Conservation (phyloP, 1,284 basidiomycete genomes). For the Cerioporus squamosus region DNA sequence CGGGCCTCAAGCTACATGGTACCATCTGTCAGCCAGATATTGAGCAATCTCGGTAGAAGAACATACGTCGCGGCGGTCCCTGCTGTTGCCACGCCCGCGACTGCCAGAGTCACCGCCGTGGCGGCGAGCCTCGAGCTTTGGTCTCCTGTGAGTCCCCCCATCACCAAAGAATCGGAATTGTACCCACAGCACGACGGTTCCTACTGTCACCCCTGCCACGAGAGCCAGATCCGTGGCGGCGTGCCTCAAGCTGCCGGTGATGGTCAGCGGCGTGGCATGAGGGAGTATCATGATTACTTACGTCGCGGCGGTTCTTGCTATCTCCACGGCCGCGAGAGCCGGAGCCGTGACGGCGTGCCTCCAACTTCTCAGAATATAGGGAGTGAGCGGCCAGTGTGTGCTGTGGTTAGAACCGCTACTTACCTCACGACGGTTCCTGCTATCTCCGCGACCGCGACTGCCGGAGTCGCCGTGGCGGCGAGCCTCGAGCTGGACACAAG, state of each 20-base stretch:
- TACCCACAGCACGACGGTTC: too few relatives aligned
- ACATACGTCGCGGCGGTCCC: slow-evolving; percentile 4
- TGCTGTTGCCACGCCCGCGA: slow-evolving; percentile 18
- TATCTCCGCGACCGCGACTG: slow-evolving; percentile 14
- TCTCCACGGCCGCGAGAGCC: slow-evolving; percentile 13
- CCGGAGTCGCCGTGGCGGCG: slow-evolving; percentile 22
- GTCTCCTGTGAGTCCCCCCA: too few relatives aligned
- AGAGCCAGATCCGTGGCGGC: too few relatives aligned
- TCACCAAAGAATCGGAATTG: neutral
- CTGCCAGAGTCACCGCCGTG: slow-evolving; percentile 6
- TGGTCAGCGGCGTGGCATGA: too few relatives aligned
- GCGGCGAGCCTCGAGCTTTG: slow-evolving; percentile 7
- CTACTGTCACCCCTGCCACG: too few relatives aligned
- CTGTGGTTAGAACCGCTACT: neutral
- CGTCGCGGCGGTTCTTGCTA: slow-evolving; percentile 8
- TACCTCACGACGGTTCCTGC: neutral
- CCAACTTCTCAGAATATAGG: too few relatives aligned
- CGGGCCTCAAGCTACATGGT: slow-evolving; percentile 17
- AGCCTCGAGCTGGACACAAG: slow-evolving; percentile 9
- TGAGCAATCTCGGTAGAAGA: too few relatives aligned
- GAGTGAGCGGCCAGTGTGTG: neutral
- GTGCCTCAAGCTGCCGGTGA: slow-evolving; percentile 21
- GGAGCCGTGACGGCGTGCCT: slow-evolving; percentile 16
- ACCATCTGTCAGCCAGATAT: too few relatives aligned
- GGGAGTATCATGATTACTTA: neutral